Evolutionary conservation across 2,329 filamentous ascomycete species (phyloP), one percentile per base, ranked within the genome.

Genomic region (Aspergillus sergii): DNA sequence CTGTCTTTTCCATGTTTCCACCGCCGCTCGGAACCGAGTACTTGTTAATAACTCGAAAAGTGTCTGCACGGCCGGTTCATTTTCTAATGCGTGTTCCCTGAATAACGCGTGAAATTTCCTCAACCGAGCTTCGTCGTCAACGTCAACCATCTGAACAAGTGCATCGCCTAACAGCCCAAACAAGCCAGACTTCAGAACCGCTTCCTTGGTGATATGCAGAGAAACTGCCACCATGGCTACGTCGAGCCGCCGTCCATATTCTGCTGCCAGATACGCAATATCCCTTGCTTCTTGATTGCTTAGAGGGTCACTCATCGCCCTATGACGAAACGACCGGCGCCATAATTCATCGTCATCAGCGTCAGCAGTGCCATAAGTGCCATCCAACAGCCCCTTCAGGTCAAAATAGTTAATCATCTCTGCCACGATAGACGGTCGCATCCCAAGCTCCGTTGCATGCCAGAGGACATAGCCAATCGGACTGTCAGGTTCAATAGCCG

Each of bases 401-500:
- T 23, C 14, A 46, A 46, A 46, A 14, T 14, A 23, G 5, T 23
- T 0, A 23, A 46, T 46, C 0, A 46, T 3, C 1, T 46, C 43
- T 14, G 43, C 43, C 43, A 46, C 43, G 11, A 46, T 46, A 12
- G n/a, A 46, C 23, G n/a, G 10, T 3, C 1, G 43, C n/a, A 46
- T 46, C 43, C 43, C n/a, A 23, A 46, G 43, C 10, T 45, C 41
- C 6, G 4, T 3, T 45, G 41, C 41, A 2, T 21, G n/a, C 2
- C 1, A 45, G 8, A 45, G 41, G n/a, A 21, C 11, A 4, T 4
- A 4, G 10, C 3, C 8, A 1, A 45, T 45, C 7, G 43, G 43
- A 7, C 43, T 23, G 7, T 3, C 4, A 0, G 0, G 43, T 2
- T 7, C 43, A 23, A 5, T 3, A 23, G 0, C 0, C 41, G n/a